These are phyloP conservation scores for Periconia sp. DNA, from an alignment of 2,329 filamentous ascomycete species.

Conservation along the genomic window DNA sequence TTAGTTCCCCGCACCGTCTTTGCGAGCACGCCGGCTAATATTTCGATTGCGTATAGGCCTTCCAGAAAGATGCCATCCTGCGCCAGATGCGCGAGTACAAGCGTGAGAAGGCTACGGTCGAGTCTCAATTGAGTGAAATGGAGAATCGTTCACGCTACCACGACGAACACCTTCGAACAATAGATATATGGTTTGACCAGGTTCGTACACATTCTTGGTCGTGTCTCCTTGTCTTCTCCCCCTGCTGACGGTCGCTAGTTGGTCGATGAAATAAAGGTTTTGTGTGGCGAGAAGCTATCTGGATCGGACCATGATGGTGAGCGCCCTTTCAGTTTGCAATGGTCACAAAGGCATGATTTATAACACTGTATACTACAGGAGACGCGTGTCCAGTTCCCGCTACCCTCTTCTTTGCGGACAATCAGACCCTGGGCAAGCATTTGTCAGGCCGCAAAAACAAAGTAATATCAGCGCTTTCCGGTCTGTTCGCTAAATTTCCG, in stretches of 20 bases:
- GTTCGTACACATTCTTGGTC: conserved; percentile 57
- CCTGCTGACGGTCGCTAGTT: conserved; percentile 45
- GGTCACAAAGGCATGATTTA: not conserved
- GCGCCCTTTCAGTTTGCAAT: conserved; percentile 6
- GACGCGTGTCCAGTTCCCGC: conserved; percentile 54
- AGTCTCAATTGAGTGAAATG: conserved; percentile 80
- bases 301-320: conserved; percentile 24
- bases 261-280: conserved; percentile 55
- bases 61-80: conserved; percentile 94
- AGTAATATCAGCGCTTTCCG: conserved; percentile 76
- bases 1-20: conserved; percentile 21
- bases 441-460: conserved; percentile 75
- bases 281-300: conserved; percentile 45
- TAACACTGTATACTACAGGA: conserved; percentile 25
- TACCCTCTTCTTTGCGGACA: conserved; percentile 61
- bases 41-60: conserved; percentile 64
- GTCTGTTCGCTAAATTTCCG: conserved; percentile 64
- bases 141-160: conserved; percentile 80
- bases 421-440: conserved; percentile 75
- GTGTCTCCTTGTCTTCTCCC: conserved; percentile 10
- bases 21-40: conserved; percentile 39
- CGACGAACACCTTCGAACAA: conserved; percentile 88
- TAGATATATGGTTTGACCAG: conserved; percentile 95
- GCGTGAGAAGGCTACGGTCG: conserved; percentile 81
- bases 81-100: conserved; percentile 99